A percentile compares a stretch with the other conserved stretches of the same genome.
Evolutionary conservation across 306 rosid species (phyloP).

Genomic region (Inga leiocalycina): DNA sequence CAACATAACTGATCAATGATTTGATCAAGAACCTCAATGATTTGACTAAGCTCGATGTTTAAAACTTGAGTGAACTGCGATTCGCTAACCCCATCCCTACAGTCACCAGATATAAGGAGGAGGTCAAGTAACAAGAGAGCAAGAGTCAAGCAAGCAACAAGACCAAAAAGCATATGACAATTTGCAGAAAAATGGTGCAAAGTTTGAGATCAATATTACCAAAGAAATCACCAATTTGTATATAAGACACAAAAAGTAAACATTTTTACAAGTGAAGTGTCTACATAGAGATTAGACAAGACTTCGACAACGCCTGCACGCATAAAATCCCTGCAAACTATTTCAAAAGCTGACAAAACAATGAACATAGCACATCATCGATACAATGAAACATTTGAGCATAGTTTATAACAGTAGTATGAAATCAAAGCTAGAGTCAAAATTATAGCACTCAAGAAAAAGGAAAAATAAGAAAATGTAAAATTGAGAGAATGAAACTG

Average conservation of each 20-base stretch:
- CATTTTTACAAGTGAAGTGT: background rate
- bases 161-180: background rate
- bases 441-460: background rate
- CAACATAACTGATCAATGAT: background rate
- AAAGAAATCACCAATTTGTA: background rate
- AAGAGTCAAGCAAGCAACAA: constrained; percentile 5
- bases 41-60: constrained; percentile 80
- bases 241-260: background rate
- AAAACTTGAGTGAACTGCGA: constrained; percentile 93
- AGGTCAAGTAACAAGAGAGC: background rate
- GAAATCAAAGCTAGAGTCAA: background rate
- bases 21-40: constrained; percentile 63
- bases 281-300: background rate
- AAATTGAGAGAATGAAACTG: background rate
- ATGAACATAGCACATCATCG: background rate
- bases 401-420: background rate
- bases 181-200: background rate
- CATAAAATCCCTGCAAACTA: background rate
- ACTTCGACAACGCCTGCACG: background rate
- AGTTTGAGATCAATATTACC: background rate
- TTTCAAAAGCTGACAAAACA: background rate
- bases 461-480: too few species aligned
- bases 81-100: constrained; percentile 98
- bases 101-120: constrained; percentile 17
- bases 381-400: background rate